A percentile compares a stretch with the other conserved stretches of the same genome.
Evolutionary conservation across 2,329 filamentous ascomycete species (phyloP).

Genomic region (Pyrenophora tritici-repentis): DNA sequence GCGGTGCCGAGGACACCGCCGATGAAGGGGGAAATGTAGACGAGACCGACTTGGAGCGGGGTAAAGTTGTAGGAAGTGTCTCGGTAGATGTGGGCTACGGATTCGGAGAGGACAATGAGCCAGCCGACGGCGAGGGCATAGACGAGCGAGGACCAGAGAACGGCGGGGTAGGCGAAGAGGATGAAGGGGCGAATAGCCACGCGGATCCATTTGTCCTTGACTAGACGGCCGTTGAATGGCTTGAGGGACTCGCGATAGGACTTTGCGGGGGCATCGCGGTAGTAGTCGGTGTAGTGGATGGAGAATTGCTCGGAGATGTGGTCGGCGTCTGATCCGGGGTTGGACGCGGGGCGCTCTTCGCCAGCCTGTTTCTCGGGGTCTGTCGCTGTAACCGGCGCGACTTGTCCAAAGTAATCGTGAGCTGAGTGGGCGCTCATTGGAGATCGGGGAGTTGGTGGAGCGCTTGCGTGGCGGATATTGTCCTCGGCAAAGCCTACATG

Average conservation of each 20-base stretch:
- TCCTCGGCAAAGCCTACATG: conserved; percentile 53
- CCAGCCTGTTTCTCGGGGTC: conserved; percentile 31
- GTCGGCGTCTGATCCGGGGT: conserved; percentile 18
- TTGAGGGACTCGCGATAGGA: conserved; percentile 76
- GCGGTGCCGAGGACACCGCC: conserved; percentile 77
- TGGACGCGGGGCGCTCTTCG: conserved; percentile 13
- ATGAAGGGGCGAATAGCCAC: conserved; percentile 81
- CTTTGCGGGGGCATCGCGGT: conserved; percentile 69
- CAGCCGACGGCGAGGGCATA: conserved; percentile 91
- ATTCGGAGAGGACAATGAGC: conserved; percentile 93
- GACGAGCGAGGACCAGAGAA: conserved; percentile 84
- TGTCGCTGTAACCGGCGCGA: neutral
- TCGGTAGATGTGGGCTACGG: conserved; percentile 79
- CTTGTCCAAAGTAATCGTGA: conserved; percentile 21
- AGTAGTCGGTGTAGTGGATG: conserved; percentile 68
- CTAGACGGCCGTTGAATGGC: conserved; percentile 76
- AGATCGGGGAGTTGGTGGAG: conserved; percentile 16
- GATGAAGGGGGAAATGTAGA: conserved; percentile 89
- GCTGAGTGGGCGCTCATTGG: conserved; percentile 52
- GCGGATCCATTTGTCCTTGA: conserved; percentile 75
- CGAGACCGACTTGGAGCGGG: conserved; percentile 77
- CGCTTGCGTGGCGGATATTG: conserved; percentile 8
- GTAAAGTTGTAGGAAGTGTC: conserved; percentile 77
- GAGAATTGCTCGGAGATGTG: conserved; percentile 34
- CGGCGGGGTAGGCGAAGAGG: conserved; percentile 82